Percentiles rank a stretch among this genome's conserved stretches.
Conservation (phyloP, 352 stramenopile genomes). For the Globisporangium camurandrum region DNA sequence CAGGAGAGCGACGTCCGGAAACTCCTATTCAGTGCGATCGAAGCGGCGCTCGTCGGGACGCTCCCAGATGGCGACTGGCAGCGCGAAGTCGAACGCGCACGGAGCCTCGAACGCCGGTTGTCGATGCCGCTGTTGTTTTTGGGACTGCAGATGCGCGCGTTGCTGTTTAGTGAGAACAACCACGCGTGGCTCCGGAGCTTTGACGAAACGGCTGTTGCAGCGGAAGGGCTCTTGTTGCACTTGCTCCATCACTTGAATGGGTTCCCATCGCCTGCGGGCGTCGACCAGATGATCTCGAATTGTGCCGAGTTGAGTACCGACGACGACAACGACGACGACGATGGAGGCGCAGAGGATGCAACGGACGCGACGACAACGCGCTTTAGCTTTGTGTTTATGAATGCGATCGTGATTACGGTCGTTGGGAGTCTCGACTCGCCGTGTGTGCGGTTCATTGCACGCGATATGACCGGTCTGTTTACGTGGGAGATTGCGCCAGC, state of each 20-base stretch:
- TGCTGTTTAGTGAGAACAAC: slow-evolving; percentile 61
- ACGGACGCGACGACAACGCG: slow-evolving; percentile 22
- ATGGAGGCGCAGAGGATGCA: slow-evolving; percentile 2
- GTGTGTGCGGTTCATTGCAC: slow-evolving; percentile 65
- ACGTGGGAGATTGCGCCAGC: slow-evolving; percentile 74
- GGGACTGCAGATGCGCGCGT: slow-evolving; percentile 77
- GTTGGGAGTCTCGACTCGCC: slow-evolving; percentile 73
- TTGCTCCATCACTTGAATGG: slow-evolving; percentile 82
- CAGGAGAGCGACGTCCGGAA: slow-evolving; percentile 79
- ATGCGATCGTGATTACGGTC: slow-evolving; percentile 81
- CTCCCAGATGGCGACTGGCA: slow-evolving; percentile 79
- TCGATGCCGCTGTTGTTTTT: slow-evolving; percentile 83
- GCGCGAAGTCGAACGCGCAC: slow-evolving; percentile 61
- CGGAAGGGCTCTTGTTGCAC: slow-evolving; percentile 78
- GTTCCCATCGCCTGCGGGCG: slow-evolving; percentile 72
- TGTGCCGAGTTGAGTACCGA: slow-evolving; percentile 61
- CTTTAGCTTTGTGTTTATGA: slow-evolving; percentile 86
- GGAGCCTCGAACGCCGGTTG: slow-evolving; percentile 52
- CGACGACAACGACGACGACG: slow-evolving; percentile 22
- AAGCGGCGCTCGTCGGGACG: slow-evolving; percentile 76
- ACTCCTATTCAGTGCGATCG: slow-evolving; percentile 78
- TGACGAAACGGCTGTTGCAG: slow-evolving; percentile 76
- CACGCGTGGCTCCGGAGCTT: slow-evolving; percentile 76
- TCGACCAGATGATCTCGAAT: slow-evolving; percentile 80
- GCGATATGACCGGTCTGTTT: slow-evolving; percentile 82